Evolutionary conservation across 2,329 filamentous ascomycete species (phyloP), one percentile per base, ranked within the genome.

Genomic region (Colletotrichum paranaense): DNA sequence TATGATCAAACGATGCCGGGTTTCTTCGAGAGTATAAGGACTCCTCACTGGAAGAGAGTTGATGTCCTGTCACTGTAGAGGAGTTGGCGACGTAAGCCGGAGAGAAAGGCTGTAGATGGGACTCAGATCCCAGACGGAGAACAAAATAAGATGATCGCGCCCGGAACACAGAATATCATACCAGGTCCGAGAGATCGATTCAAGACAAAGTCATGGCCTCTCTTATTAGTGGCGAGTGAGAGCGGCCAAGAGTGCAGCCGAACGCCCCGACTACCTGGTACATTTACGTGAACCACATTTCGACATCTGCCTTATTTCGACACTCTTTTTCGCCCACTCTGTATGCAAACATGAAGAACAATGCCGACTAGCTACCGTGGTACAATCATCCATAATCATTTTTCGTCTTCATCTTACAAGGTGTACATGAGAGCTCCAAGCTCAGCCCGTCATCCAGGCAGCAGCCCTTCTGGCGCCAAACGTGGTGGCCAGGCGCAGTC

Each of bases 391-490:
- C 12, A 32, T 8, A 16, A 24, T 26, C 19, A 22, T 19, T 24
- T 65, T 22, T 19, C 24, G 19, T 32, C 26, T 28, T 32, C 6
- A 35, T 49, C 24, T 49, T 59, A 35, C n/a, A 32, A n/a, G 5
- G 14, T 59, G 4, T 32, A 66, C 53, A 49, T 19, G 5, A 14
- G 19, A 6, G 16, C n/a, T 9, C n/a, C 2, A 35, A 24, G 16
- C 35, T 75, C 32, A 98, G 72, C 93, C 92, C 60, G 90, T 92
- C 90, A 98, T 92, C 97, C 96, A 98, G 66, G 95, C 90, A 5
- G 94, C 90, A 49, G 97, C 94, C 80, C 95, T 90, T 80, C 92
- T 92, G 24, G 93, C 94, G 26, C 96, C 97, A 80, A 98, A 97
- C 3, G 91, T 92, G 56, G 95, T 94, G 71, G 95, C 95, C 77